Conservation (phyloP, 192 early-diverging fungal species). For the Coemansia sp. region DNA sequence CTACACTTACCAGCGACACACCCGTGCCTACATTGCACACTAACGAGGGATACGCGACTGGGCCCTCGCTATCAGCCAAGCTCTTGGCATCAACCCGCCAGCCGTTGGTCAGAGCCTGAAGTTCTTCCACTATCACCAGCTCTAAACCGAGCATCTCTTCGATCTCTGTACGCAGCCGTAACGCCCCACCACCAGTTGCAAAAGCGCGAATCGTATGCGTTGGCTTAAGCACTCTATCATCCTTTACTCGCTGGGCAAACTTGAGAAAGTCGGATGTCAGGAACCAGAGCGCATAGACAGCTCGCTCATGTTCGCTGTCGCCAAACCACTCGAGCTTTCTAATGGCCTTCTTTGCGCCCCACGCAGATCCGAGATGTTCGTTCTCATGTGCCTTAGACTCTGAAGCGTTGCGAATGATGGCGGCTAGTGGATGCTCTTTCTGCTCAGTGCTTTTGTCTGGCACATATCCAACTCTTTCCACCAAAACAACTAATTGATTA, state of each 20-base stretch:
- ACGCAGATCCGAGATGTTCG: neutral
- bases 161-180: constrained; percentile 20
- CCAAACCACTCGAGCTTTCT: constrained; percentile 13
- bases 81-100: constrained; percentile 13
- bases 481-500: constrained; percentile 9
- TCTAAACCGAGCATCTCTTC: constrained; percentile 22
- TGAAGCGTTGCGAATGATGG: constrained; percentile 5
- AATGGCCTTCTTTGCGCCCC: constrained; percentile 9
- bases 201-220: constrained; percentile 15
- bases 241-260: constrained; percentile 10
- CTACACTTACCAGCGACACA: constrained; percentile 32
- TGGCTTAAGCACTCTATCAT: neutral
- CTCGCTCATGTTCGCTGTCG: constrained; percentile 10
- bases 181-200: constrained; percentile 46
- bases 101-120: constrained; percentile 27
- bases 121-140: constrained; percentile 33
- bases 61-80: neutral
- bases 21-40: constrained; percentile 54
- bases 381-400: neutral
- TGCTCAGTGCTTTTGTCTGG: neutral
- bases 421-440: neutral
- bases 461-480: neutral
- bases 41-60: constrained; percentile 17
- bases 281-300: constrained; percentile 18
- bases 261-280: constrained; percentile 24